A percentile compares a stretch with the other conserved stretches of the same genome.
These are phyloP conservation scores for Lepraria neglecta DNA, from an alignment of 495 filamentous ascomycete species.

Conservation along the genomic window DNA sequence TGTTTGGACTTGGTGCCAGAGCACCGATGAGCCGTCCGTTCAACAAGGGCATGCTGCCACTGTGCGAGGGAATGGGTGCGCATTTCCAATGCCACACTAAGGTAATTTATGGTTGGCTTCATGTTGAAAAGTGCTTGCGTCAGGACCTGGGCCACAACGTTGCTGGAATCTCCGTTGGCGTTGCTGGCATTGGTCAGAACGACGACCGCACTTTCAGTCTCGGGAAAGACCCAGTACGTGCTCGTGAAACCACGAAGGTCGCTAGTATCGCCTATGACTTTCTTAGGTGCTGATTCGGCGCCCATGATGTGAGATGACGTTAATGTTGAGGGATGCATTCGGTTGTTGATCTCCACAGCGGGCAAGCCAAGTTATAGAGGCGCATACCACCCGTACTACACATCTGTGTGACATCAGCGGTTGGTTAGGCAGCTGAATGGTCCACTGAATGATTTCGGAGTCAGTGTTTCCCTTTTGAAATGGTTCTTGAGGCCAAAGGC, in stretches of 20 bases:
- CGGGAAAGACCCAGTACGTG: background rate
- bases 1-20: background rate
- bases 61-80: background rate
- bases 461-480: too few species aligned
- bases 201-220: conserved; percentile 5
- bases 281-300: background rate
- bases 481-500: too few species aligned
- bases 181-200: background rate
- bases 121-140: background rate
- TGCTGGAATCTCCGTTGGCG: conserved; percentile 2
- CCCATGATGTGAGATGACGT: too few species aligned
- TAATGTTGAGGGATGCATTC: too few species aligned
- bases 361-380: too few species aligned
- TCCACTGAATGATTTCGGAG: too few species aligned
- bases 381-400: too few species aligned
- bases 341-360: too few species aligned
- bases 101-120: background rate
- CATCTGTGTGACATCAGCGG: too few species aligned
- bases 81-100: background rate
- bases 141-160: conserved; percentile 7
- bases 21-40: background rate
- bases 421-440: too few species aligned
- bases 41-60: background rate
- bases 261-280: background rate
- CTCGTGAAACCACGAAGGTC: background rate